These are phyloP conservation scores for Lipomyces spencermartinsiae DNA, from an alignment of 805 yeast species.

Conservation along the genomic window DNA sequence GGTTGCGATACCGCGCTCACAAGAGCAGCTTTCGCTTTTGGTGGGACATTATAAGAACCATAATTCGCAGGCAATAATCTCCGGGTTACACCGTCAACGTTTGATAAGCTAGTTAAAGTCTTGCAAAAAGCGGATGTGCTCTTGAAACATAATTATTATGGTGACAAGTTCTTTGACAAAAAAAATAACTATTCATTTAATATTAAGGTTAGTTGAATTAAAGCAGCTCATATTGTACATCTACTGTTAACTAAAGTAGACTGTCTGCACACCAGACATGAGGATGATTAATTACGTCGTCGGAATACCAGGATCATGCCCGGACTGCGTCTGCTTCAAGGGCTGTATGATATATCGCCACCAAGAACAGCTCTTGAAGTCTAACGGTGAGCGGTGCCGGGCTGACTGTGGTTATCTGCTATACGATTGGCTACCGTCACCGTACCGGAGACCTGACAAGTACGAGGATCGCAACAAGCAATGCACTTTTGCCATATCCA, in stretches of 20 bases:
- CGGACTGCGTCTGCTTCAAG: not conserved
- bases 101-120: too few relatives aligned
- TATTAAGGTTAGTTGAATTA: too few relatives aligned
- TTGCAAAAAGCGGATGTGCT: too few relatives aligned
- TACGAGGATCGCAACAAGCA: not conserved
- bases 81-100: too few relatives aligned
- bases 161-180: too few relatives aligned
- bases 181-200: too few relatives aligned
- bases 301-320: not conserved
- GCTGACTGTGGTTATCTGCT: not conserved
- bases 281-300: not conserved
- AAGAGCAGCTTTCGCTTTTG: too few relatives aligned
- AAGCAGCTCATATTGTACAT: not conserved
- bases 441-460: constrained; percentile 1
- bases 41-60: too few relatives aligned
- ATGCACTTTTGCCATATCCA: not conserved
- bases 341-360: not conserved
- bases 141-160: too few relatives aligned
- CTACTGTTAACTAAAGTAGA: not conserved
- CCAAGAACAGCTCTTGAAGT: not conserved
- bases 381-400: not conserved
- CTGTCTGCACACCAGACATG: not conserved
- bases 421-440: not conserved
- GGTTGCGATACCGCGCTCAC: too few relatives aligned
- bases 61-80: too few relatives aligned